Percentiles rank a stretch among this genome's conserved stretches.
These are phyloP conservation scores for Luffa acutangula DNA, from an alignment of 306 rosid genomes.

Conservation along the genomic window DNA sequence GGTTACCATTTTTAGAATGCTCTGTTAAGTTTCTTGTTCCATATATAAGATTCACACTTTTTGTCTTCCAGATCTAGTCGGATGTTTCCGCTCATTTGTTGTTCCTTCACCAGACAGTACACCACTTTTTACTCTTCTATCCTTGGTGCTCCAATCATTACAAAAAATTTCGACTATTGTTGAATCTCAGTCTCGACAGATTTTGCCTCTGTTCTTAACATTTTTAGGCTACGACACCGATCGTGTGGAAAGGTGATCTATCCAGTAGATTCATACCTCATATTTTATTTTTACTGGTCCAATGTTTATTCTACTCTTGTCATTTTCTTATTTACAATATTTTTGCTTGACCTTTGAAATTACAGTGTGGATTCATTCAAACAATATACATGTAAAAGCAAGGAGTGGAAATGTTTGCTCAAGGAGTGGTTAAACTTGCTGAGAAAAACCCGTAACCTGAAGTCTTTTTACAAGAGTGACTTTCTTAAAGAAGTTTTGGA, in stretches of 20 bases:
- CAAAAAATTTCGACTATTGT: constrained; percentile 51
- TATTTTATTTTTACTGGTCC: neutral
- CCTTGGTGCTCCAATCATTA: constrained; percentile 60
- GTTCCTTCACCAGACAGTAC: constrained; percentile 46
- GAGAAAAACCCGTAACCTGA: constrained; percentile 59
- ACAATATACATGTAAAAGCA: constrained; percentile 59
- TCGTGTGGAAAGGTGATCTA: constrained; percentile 40
- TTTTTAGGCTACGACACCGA: constrained; percentile 61
- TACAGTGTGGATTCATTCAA: constrained; percentile 74
- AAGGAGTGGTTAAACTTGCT: constrained; percentile 94
- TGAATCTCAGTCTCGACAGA: constrained; percentile 52
- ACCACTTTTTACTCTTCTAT: constrained; percentile 42
- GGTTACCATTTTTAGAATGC: neutral
- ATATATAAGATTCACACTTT: constrained; percentile 1
- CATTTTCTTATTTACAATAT: constrained; percentile 7
- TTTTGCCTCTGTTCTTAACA: constrained; percentile 56
- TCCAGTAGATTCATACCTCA: constrained; percentile 8
- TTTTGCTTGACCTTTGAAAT: constrained; percentile 20
- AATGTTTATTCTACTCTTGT: constrained; percentile 3
- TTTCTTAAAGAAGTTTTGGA: constrained; percentile 70
- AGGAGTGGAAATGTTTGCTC: constrained; percentile 74
- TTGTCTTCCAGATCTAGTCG: constrained; percentile 47
- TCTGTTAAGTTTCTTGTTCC: neutral
- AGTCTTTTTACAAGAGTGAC: constrained; percentile 44
- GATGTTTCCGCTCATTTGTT: constrained; percentile 35